Percentiles rank a stretch among this genome's conserved stretches.
phyloP scores from a whole-genome alignment of 805 yeast species.

The Wickerhamiella lipophila region DNA sequence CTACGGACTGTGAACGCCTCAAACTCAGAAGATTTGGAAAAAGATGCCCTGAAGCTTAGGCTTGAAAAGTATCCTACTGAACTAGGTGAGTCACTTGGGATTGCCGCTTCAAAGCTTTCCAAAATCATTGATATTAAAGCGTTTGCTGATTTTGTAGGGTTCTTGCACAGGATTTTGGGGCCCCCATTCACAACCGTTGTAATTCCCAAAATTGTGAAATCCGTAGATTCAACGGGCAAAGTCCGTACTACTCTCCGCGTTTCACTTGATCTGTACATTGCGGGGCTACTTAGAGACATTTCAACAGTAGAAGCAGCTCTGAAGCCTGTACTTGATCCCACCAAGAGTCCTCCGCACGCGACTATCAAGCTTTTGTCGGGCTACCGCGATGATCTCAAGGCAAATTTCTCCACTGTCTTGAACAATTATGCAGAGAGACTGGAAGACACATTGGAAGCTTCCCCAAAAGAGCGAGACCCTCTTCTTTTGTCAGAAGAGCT shows the following conservation, averaged over 20 bases:
- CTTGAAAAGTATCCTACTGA: constrained; percentile 11
- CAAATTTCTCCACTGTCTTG: neutral
- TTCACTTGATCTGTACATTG: constrained; percentile 1
- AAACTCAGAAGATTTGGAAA: neutral
- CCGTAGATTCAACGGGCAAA: constrained; percentile 1
- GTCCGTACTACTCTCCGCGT: neutral
- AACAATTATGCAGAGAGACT: neutral
- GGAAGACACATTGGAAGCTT: neutral
- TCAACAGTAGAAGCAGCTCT: neutral
- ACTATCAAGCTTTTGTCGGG: neutral
- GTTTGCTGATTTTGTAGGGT: neutral
- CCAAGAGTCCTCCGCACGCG: neutral
- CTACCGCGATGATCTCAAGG: neutral
- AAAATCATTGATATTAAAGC: neutral
- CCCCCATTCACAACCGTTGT: neutral
- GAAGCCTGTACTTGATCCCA: neutral
- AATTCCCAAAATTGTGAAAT: constrained; percentile 1
- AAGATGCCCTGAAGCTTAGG: constrained; percentile 1
- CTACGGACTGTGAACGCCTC: neutral
- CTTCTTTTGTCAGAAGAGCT: constrained; percentile 2
- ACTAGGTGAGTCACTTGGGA: neutral
- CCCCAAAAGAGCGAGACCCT: neutral
- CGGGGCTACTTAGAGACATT: neutral
- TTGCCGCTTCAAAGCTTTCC: neutral
- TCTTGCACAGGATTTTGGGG: neutral